phyloP scores from a whole-genome alignment of 1,284 basidiomycete species.

The Tilletiaria anomala region DNA sequence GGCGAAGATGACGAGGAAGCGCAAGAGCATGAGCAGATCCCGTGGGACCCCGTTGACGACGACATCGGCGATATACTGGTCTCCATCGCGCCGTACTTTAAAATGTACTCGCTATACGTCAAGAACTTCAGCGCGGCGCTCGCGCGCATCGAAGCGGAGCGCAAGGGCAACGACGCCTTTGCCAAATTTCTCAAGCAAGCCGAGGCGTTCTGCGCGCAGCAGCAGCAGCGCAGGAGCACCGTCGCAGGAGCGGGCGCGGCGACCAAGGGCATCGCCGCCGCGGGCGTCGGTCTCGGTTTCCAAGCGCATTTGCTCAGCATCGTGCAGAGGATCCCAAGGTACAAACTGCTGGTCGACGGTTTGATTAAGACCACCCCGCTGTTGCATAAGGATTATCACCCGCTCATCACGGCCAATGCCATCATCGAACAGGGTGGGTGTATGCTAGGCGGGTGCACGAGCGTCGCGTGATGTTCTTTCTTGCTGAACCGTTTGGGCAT shows the following conservation, averaged over 20 bases:
- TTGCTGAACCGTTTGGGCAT: too few relatives aligned
- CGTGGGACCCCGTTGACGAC: slow-evolving; percentile 25
- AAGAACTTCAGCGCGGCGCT: slow-evolving; percentile 36
- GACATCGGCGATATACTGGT: slow-evolving; percentile 32
- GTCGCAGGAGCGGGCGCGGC: too few relatives aligned
- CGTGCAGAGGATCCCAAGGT: slow-evolving; percentile 37
- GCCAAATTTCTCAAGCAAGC: slow-evolving; percentile 25
- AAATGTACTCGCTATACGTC: slow-evolving; percentile 38
- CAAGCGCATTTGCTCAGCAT: slow-evolving; percentile 35
- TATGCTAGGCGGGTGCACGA: neutral
- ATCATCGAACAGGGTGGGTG: slow-evolving; percentile 20
- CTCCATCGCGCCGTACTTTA: slow-evolving; percentile 36
- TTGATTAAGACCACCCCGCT: slow-evolving; percentile 27
- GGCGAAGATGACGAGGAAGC: neutral
- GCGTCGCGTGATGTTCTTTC: neutral
- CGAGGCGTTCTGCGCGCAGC: slow-evolving; percentile 7
- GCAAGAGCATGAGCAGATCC: neutral
- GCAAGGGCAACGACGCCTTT: slow-evolving; percentile 25
- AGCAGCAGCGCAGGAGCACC: neutral
- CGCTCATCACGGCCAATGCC: slow-evolving; percentile 14
- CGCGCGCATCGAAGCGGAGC: slow-evolving; percentile 29
- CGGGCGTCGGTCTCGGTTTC: slow-evolving; percentile 25
- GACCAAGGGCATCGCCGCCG: slow-evolving; percentile 1
- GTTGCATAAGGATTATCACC: slow-evolving; percentile 19
- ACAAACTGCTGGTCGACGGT: slow-evolving; percentile 30